Percentiles rank a stretch among this genome's conserved stretches.
Conservation (phyloP, 1,139 yeast genomes). For the Protomyces gravidus region DNA sequence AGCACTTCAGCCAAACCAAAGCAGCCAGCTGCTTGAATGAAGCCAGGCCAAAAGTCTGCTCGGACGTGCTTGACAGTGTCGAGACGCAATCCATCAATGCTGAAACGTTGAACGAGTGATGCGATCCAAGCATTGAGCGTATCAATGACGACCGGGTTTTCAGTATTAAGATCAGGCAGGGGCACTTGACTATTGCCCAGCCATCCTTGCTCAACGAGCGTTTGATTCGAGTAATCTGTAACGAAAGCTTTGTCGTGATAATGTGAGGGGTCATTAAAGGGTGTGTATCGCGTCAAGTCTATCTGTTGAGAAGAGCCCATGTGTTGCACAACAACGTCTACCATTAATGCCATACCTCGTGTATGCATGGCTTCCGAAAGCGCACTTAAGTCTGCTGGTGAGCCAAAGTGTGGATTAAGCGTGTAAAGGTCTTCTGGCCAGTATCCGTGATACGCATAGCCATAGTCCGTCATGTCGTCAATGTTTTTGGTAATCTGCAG, state of each 20-base stretch:
- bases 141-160: slow-evolving; percentile 16
- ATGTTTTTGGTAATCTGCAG: slow-evolving; percentile 30
- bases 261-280: slow-evolving; percentile 28
- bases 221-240: slow-evolving; percentile 29
- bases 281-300: slow-evolving; percentile 23
- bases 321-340: slow-evolving; percentile 32
- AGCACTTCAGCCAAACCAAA: slow-evolving; percentile 31
- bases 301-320: slow-evolving; percentile 20
- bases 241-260: slow-evolving; percentile 24
- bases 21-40: slow-evolving; percentile 25
- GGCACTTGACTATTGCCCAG: slow-evolving; percentile 26
- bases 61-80: slow-evolving; percentile 32
- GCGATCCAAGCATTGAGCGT: slow-evolving; percentile 23
- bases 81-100: slow-evolving; percentile 31
- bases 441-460: slow-evolving; percentile 32
- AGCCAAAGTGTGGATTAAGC: slow-evolving; percentile 31
- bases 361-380: slow-evolving; percentile 29
- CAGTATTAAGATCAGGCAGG: slow-evolving; percentile 29
- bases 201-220: slow-evolving; percentile 32
- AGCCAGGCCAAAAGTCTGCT: slow-evolving; percentile 26
- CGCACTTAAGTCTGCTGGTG: slow-evolving; percentile 24
- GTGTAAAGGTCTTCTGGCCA: slow-evolving; percentile 30
- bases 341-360: slow-evolving; percentile 32
- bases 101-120: slow-evolving; percentile 18
- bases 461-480: slow-evolving; percentile 26